Evolutionary conservation across 345 rosid species (phyloP).

Genomic region (Camelina hispida): DNA sequence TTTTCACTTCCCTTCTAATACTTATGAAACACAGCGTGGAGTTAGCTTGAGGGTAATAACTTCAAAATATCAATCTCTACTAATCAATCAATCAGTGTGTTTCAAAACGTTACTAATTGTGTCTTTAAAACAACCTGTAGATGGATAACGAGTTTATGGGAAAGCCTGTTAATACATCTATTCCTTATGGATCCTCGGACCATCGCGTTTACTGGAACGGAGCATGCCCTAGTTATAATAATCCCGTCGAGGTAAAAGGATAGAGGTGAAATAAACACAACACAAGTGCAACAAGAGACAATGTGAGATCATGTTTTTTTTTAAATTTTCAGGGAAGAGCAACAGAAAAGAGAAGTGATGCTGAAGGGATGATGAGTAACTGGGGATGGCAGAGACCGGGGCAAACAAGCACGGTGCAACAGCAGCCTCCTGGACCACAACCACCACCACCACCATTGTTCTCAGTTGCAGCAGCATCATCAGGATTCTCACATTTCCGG

Average conservation of each 20-base stretch:
- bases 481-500: constrained; percentile 51
- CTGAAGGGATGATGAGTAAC: constrained; percentile 41
- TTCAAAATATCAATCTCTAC: not conserved
- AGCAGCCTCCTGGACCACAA: constrained; percentile 30
- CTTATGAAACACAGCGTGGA: constrained; percentile 39
- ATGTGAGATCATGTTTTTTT: not conserved
- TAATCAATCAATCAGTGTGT: not conserved
- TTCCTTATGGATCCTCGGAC: constrained; percentile 41
- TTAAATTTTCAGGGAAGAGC: constrained; percentile 27
- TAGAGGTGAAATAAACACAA: constrained; percentile 8
- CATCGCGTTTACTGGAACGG: constrained; percentile 43
- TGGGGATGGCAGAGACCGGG: constrained; percentile 47
- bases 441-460: constrained; percentile 31
- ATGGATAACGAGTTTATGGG: constrained; percentile 39
- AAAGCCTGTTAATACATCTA: constrained; percentile 37
- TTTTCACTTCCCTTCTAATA: constrained; percentile 35
- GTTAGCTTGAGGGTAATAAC: constrained; percentile 35
- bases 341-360: constrained; percentile 38
- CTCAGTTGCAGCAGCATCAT: constrained; percentile 51
- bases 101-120: constrained; percentile 4
- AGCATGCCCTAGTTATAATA: constrained; percentile 35
- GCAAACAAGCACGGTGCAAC: constrained; percentile 34
- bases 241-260: constrained; percentile 37
- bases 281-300: not conserved
- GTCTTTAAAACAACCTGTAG: constrained; percentile 16